Evolutionary conservation across 805 yeast species (phyloP), one percentile per base, ranked within the genome.

Genomic region (Blastobotrys americana): DNA sequence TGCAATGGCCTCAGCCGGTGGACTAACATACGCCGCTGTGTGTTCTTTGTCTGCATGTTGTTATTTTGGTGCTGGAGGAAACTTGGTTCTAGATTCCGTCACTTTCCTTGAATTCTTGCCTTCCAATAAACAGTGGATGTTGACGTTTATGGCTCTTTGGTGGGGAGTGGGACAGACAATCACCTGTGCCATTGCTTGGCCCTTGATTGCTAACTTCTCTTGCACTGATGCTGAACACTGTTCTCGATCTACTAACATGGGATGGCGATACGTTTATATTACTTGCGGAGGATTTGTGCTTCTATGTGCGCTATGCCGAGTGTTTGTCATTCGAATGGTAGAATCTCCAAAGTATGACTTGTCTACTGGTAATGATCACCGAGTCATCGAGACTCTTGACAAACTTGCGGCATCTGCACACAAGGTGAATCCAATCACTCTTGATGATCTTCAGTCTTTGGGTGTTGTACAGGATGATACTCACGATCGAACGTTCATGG

Each of bases 101-200:
- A 72, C 74, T 5, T 74, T 74, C 51, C 56, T 76, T 31, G 80
- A 77, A 54, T 74, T 70, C 45, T 60, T 77, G 45, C 82, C 82
- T 2, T 61, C 67, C 37, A 69, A 68, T 40, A 61, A 70, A 52
- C 77, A 75, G 51, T 77, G 71, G 69, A 56, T 76, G 49, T 65
- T 72, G 41, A 75, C 81, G 2, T 64, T 73, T 31, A 68, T 78
- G 61, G 77, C 80, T 18, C 63, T 69, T 37, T 78, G 72, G 76
- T 78, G 83, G 84, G 79, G 81, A 37, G 64, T 78, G 28, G 83
- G 82, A 25, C 82, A 78, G 56, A 69, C 78, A 2, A 63, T 77
- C 36, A 71, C 78, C 9, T 66, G 67, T 25, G 59, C 76, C 16
- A 53, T 76, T 34, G 72, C 79, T 3, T 78, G 80, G 78, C 81